Evolutionary conservation across 805 yeast species (phyloP).

Genomic region (Cyberlindnera americana): DNA sequence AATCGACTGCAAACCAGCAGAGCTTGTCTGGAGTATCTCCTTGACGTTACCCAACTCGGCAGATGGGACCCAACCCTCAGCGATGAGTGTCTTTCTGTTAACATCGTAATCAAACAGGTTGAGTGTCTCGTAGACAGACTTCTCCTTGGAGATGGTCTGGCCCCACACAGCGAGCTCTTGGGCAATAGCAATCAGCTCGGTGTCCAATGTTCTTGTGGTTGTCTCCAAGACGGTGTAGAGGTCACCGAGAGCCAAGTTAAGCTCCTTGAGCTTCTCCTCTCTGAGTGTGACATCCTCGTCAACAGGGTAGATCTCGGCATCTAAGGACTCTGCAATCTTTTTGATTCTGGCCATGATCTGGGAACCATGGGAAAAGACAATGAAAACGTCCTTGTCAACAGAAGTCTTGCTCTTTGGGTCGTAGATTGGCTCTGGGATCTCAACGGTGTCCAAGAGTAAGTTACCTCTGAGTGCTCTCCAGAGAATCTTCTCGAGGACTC

Average conservation of each 20-base stretch:
- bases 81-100: constrained; percentile 77
- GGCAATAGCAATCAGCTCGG: constrained; percentile 78
- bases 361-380: constrained; percentile 89
- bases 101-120: constrained; percentile 74
- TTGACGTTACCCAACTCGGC: constrained; percentile 59
- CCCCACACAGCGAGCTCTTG: constrained; percentile 74
- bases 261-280: constrained; percentile 61
- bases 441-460: constrained; percentile 69
- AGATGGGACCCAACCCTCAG: constrained; percentile 96
- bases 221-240: constrained; percentile 58
- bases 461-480: constrained; percentile 97
- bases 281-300: constrained; percentile 47
- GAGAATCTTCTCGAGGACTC: constrained; percentile 71
- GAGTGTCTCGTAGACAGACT: constrained; percentile 76
- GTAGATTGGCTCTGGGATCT: constrained; percentile 66
- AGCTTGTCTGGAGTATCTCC: constrained; percentile 65
- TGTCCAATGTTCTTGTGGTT: constrained; percentile 63
- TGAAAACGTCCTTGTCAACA: constrained; percentile 75
- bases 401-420: constrained; percentile 56
- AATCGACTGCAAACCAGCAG: constrained; percentile 54
- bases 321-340: constrained; percentile 86
- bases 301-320: constrained; percentile 72
- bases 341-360: constrained; percentile 67
- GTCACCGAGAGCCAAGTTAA: constrained; percentile 55
- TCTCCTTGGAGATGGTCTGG: constrained; percentile 67